Evolutionary conservation across 2,329 filamentous ascomycete genomes (phyloP).

Genomic region (Pezizomycotina sp.): DNA sequence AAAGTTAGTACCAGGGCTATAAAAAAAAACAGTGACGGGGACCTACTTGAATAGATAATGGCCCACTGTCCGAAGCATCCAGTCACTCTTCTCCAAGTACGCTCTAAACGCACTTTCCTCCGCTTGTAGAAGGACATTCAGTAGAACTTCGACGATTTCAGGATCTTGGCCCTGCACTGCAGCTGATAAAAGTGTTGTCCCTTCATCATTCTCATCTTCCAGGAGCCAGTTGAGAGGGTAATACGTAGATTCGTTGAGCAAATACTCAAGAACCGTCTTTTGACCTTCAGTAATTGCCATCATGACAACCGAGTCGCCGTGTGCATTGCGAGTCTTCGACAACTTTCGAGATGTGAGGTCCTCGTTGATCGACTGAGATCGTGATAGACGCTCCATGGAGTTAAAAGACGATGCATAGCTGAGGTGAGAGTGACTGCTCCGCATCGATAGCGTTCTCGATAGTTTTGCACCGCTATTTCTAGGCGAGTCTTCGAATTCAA

Average conservation of each 20-base stretch:
- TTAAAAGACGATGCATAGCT: conserved; percentile 17
- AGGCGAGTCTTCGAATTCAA: conserved; percentile 13
- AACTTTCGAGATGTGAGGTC: conserved; percentile 29
- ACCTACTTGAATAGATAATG: conserved; percentile 74
- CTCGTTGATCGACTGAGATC: conserved; percentile 11
- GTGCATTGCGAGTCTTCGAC: conserved; percentile 40
- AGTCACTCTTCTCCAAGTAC: conserved; percentile 65
- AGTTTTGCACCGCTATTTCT: conserved; percentile 9
- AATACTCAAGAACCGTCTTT: conserved; percentile 56
- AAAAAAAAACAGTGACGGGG: not conserved
- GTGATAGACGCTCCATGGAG: conserved; percentile 17
- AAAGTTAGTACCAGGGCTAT: conserved; percentile 3
- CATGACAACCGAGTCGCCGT: conserved; percentile 75
- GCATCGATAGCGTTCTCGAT: conserved; percentile 13
- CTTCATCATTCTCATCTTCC: conserved; percentile 74
- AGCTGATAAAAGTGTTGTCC: conserved; percentile 74
- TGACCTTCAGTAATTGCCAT: conserved; percentile 65
- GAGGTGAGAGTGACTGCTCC: conserved; percentile 14
- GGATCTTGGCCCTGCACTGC: conserved; percentile 70
- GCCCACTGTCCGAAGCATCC: conserved; percentile 72
- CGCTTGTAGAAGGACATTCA: conserved; percentile 34
- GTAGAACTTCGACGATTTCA: conserved; percentile 56
- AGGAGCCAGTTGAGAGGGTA: conserved; percentile 57
- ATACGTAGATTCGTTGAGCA: conserved; percentile 60
- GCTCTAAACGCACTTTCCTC: conserved; percentile 17